phyloP scores from a whole-genome alignment of 495 filamentous ascomycete genomes.

The Penicillium pancosmium region DNA sequence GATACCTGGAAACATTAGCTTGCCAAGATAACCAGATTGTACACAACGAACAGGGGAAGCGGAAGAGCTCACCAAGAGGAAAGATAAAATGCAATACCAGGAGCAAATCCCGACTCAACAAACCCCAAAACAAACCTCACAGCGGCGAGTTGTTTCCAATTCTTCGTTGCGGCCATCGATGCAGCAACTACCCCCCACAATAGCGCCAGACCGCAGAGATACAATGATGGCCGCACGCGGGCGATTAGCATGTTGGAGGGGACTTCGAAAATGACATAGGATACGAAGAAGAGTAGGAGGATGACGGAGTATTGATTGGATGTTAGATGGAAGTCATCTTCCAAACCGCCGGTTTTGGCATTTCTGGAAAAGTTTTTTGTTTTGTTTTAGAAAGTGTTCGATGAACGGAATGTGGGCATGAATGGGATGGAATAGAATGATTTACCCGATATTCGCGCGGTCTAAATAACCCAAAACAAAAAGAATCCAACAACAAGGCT shows the following conservation, averaged over 20 bases:
- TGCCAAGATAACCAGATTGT: too few species aligned
- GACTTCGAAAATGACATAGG: constrained; percentile 48
- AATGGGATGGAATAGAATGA: not conserved
- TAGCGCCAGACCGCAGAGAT: constrained; percentile 6
- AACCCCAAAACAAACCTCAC: constrained; percentile 10
- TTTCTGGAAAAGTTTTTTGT: constrained; percentile 31
- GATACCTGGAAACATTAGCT: constrained; percentile 5
- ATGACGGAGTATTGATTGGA: constrained; percentile 28
- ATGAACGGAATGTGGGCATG: too few species aligned
- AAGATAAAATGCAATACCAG: constrained; percentile 14
- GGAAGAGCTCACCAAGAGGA: not conserved
- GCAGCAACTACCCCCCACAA: constrained; percentile 9
- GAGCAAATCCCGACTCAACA: constrained; percentile 13
- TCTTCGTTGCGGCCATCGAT: constrained; percentile 6
- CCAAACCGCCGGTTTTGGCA: constrained; percentile 41
- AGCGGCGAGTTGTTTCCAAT: constrained; percentile 12
- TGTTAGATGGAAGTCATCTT: constrained; percentile 33
- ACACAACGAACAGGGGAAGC: not conserved
- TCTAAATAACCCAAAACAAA: not conserved
- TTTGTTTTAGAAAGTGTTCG: too few species aligned
- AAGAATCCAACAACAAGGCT: not conserved
- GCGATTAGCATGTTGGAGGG: constrained; percentile 26
- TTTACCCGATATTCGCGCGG: not conserved
- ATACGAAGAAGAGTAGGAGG: constrained; percentile 44
- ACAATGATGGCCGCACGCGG: constrained; percentile 7